Base-by-base conservation (phyloP, 2,329 filamentous ascomycete species). In the Mollisiaceae sp. region DNA sequence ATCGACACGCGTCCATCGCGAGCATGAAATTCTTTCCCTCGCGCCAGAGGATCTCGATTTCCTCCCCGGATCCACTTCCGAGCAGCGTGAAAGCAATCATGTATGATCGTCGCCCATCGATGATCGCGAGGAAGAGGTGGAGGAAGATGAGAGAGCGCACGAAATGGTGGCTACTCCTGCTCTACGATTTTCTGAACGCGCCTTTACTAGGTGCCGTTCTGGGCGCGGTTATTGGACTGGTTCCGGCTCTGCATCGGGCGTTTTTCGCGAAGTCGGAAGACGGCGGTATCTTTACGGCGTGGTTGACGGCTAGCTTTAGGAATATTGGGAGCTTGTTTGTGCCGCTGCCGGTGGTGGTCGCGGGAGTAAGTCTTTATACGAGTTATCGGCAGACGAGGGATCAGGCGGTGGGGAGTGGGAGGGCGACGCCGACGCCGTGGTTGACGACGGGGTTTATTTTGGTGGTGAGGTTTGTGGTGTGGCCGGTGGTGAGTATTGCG, bases 271-370 rank as follows among this genome's bases (percentile, higher is more conserved):
- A 81, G 14, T 81, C 81, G 9, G 75, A 83, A 8, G 78, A 88
- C 5, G 89, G 88, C 6, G 88, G 89, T 1, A 85, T 88, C 63
- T 83, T 91, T 70, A 87, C 85, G 22, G 88, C 88, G 0, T 91
- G 88, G 88, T 77, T 91, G 45, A 90, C 88, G 0, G 80, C 82
- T 0, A 83, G 85, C 0, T 76, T 91, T 22, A 82, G 86, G 69
- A 89, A 87, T 63, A 80, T 90, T 24, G 88, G 89, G 2, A 80
- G 82, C 0, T 79, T 91, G 0, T 91, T 91, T 72, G 86, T 89
- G 0, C 82, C 86, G 0, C 77, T 89, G 32, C 89, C 89, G 36
- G 85, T 91, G 18, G 82, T 91, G 18, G 82, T 91, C 0, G 87
- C 89, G 0, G 88, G 89, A 1, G 85, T 89, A n/a, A 88, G 88